Conservation (phyloP, 805 yeast species). For the Suhomyces tanzawaensis region DNA sequence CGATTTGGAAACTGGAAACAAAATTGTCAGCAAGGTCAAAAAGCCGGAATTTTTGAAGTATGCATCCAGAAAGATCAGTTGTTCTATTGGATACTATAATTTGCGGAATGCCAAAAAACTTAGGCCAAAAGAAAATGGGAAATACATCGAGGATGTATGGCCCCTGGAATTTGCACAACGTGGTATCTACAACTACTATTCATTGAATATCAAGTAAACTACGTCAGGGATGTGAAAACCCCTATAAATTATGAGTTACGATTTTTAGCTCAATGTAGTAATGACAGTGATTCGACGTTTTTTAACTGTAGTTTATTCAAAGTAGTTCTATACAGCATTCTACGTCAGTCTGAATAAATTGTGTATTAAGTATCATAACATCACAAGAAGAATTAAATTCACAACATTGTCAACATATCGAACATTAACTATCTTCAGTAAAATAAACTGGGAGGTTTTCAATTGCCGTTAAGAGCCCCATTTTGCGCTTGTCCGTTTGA, state of each 20-base stretch:
- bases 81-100: slow-evolving; percentile 51
- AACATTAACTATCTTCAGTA: no score
- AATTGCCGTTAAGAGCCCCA: no score
- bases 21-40: slow-evolving; percentile 45
- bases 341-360: no score
- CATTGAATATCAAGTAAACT: slow-evolving; percentile 44
- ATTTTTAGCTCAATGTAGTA: no score
- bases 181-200: slow-evolving; percentile 58
- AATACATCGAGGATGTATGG: slow-evolving; percentile 42
- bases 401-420: no score
- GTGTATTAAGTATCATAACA: no score
- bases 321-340: no score
- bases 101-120: slow-evolving; percentile 25
- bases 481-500: slow-evolving; percentile 3
- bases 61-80: slow-evolving; percentile 53
- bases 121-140: slow-evolving; percentile 14
- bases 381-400: no score
- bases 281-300: no score
- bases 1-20: slow-evolving; percentile 63
- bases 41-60: slow-evolving; percentile 51
- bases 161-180: slow-evolving; percentile 52
- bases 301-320: no score
- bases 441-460: no score
- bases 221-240: background rate
- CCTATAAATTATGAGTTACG: background rate